Evolutionary conservation across 768 basidiomycete species (phyloP).

Genomic region (Termitomyces sp.): DNA sequence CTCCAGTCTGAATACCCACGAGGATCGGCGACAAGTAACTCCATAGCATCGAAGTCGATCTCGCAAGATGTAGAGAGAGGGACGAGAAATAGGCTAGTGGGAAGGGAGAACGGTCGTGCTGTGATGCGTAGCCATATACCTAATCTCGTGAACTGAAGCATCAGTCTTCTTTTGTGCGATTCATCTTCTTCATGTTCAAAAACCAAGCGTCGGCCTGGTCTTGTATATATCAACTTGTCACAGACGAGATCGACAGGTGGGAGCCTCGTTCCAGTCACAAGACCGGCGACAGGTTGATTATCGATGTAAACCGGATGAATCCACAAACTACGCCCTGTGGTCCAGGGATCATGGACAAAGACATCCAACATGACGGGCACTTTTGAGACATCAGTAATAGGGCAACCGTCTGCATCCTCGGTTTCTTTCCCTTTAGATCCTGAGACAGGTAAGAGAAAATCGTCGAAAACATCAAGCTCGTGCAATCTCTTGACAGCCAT

Average conservation of each 20-base stretch:
- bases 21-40: constrained; percentile 41
- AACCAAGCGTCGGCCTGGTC: constrained; percentile 25
- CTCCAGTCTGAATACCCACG: constrained; percentile 53
- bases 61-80: constrained; percentile 47
- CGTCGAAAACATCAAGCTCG: constrained; percentile 71
- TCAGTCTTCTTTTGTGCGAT: constrained; percentile 37
- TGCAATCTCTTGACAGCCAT: constrained; percentile 67
- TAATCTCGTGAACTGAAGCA: constrained; percentile 62
- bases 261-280: constrained; percentile 62
- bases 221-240: constrained; percentile 28
- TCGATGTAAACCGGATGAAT: constrained; percentile 56
- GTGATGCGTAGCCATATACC: constrained; percentile 63
- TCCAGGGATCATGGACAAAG: constrained; percentile 63
- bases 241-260: constrained; percentile 39
- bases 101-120: constrained; percentile 43
- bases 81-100: constrained; percentile 59
- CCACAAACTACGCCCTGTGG: constrained; percentile 49
- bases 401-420: constrained; percentile 49
- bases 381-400: constrained; percentile 34
- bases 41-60: constrained; percentile 57
- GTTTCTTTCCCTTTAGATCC: constrained; percentile 41
- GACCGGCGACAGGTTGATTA: constrained; percentile 45
- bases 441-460: constrained; percentile 72
- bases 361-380: constrained; percentile 56
- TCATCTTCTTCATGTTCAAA: constrained; percentile 41